These are phyloP conservation scores for Xylaria palmicola DNA, from an alignment of 495 filamentous ascomycete species.

Conservation along the genomic window DNA sequence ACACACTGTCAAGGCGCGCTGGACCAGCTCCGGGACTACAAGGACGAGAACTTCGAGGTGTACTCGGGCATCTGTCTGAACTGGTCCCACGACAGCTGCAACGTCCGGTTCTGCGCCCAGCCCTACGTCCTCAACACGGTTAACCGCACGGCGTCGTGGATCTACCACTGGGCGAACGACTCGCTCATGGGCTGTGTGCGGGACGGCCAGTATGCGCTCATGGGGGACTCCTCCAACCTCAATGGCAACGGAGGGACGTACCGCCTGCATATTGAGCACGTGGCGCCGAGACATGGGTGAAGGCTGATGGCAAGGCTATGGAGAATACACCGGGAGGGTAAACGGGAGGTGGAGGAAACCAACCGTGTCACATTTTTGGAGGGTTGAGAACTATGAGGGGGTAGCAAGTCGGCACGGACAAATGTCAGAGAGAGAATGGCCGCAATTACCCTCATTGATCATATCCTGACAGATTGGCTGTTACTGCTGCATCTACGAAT, in stretches of 20 bases:
- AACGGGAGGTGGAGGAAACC: background rate
- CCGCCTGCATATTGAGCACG: slow-evolving; percentile 18
- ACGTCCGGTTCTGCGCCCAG: slow-evolving; percentile 31
- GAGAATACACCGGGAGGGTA: background rate
- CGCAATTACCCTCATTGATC: background rate
- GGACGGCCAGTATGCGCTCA: slow-evolving; percentile 22
- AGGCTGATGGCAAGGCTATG: no score
- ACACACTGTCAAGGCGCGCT: slow-evolving; percentile 27
- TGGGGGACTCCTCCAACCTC: slow-evolving; percentile 26
- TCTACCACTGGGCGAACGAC: slow-evolving; percentile 23
- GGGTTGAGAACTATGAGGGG: background rate
- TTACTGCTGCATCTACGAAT: no score
- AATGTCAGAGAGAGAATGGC: background rate
- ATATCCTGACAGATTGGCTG: background rate
- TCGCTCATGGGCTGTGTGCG: slow-evolving; percentile 25
- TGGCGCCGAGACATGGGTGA: background rate
- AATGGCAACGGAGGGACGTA: slow-evolving; percentile 30
- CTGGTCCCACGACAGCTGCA: slow-evolving; percentile 27
- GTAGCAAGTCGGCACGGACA: background rate
- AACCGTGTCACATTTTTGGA: background rate
- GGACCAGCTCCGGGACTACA: slow-evolving; percentile 20
- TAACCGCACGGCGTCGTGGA: slow-evolving; percentile 27
- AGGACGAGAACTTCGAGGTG: slow-evolving; percentile 22
- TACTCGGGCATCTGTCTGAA: slow-evolving; percentile 28
- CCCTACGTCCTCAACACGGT: slow-evolving; percentile 25